Evolutionary conservation across 805 yeast species (phyloP).

Genomic region (Blastobotrys attinorum): DNA sequence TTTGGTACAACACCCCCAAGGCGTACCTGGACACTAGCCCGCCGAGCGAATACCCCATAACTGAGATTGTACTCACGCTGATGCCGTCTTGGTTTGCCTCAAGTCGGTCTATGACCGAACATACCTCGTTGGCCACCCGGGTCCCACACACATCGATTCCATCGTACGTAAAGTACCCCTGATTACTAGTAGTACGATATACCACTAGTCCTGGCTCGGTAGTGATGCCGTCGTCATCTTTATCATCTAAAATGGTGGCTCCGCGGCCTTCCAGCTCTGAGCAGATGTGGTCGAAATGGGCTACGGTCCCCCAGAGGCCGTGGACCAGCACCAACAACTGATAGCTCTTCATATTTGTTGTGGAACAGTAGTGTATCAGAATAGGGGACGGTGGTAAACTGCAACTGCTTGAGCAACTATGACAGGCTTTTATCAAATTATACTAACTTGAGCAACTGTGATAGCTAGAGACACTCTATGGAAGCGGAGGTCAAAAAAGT

Average conservation of each 20-base stretch:
- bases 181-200: conserved; percentile 50
- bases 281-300: conserved; percentile 58
- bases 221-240: conserved; percentile 3
- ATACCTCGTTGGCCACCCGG: conserved; percentile 63
- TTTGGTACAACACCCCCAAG: conserved; percentile 57
- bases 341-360: conserved; percentile 2
- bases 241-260: conserved; percentile 17
- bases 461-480: no score
- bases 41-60: conserved; percentile 85
- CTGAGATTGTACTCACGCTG: conserved; percentile 58
- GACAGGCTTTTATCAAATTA: no score
- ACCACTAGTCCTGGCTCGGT: conserved; percentile 25
- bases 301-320: conserved; percentile 70
- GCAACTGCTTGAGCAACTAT: no score
- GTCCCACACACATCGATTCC: conserved; percentile 82
- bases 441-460: no score
- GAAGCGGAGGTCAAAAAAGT: no score
- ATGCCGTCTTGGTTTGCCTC: conserved; percentile 14
- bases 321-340: conserved; percentile 61
- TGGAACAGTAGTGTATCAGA: no score
- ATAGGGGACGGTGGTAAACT: no score
- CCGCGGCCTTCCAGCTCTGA: conserved; percentile 34
- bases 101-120: conserved; percentile 29
- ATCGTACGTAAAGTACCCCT: conserved; percentile 74
- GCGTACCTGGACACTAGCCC: conserved; percentile 79